These are phyloP conservation scores for Spathaspora sp. DNA, from an alignment of 805 yeast genomes.

Conservation along the genomic window DNA sequence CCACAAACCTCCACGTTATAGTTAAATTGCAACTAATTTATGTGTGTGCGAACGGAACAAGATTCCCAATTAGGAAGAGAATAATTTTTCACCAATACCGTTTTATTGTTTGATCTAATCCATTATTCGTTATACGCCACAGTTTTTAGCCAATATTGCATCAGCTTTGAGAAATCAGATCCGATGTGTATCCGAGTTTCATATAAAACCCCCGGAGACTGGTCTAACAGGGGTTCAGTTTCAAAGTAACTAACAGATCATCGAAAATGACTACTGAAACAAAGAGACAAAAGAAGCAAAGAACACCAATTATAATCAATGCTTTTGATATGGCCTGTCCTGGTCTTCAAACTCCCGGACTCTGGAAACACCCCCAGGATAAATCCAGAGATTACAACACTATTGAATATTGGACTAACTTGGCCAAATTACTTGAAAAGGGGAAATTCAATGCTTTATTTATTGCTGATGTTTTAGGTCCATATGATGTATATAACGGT, in stretches of 20 bases:
- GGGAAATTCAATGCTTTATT: constrained; percentile 39
- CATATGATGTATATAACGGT: constrained; percentile 40
- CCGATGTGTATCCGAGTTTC: not conserved
- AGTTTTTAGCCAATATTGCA: not conserved
- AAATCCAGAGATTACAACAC: constrained; percentile 21
- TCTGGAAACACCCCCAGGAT: constrained; percentile 40
- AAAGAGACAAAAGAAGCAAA: constrained; percentile 8
- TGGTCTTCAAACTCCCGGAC: constrained; percentile 21
- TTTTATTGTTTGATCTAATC: not conserved
- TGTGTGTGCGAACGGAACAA: not conserved
- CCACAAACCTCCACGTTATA: not conserved
- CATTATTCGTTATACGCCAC: not conserved
- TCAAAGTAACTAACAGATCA: not conserved
- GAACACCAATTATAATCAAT: constrained; percentile 28
- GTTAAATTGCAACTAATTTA: not conserved
- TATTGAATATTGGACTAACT: constrained; percentile 30
- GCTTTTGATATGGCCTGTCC: constrained; percentile 33
- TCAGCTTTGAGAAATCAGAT: not conserved
- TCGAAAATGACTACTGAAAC: not conserved
- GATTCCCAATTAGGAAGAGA: not conserved
- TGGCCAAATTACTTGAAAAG: constrained; percentile 36
- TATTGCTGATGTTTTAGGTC: constrained; percentile 39
- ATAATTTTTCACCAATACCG: not conserved
- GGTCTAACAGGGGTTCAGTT: not conserved
- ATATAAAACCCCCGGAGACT: not conserved